phyloP scores from a whole-genome alignment of 2,329 filamentous ascomycete genomes.

The Aspergillus sp. region DNA sequence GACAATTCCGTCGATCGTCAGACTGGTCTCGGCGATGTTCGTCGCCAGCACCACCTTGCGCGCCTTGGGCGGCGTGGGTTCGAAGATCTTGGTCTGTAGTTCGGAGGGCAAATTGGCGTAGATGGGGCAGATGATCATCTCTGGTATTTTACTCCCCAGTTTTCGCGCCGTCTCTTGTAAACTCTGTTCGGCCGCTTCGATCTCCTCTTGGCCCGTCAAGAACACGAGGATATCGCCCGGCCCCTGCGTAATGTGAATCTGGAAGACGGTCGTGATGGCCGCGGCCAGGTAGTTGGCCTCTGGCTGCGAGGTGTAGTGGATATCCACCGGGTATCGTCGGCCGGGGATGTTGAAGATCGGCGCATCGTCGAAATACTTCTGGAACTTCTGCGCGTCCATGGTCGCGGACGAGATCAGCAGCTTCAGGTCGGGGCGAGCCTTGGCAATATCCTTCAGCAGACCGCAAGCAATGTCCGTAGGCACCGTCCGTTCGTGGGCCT shows the following conservation, averaged over 20 bases:
- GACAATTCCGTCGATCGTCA: constrained; percentile 94
- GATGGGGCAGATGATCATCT: constrained; percentile 88
- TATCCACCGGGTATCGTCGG: constrained; percentile 82
- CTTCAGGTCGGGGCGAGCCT: constrained; percentile 80
- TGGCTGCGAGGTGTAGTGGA: constrained; percentile 84
- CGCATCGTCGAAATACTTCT: constrained; percentile 84
- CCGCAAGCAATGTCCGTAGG: constrained; percentile 88
- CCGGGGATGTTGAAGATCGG: constrained; percentile 96
- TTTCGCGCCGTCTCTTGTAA: constrained; percentile 84
- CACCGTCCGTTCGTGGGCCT: constrained; percentile 91
- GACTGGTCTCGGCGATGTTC: constrained; percentile 93
- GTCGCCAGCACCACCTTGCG: constrained; percentile 92
- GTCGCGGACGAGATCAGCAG: constrained; percentile 92
- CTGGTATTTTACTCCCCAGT: constrained; percentile 77
- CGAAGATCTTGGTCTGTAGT: constrained; percentile 89
- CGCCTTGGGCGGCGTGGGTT: constrained; percentile 79
- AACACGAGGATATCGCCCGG: constrained; percentile 92
- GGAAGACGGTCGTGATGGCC: constrained; percentile 88
- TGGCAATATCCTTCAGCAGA: constrained; percentile 82
- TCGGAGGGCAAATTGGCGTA: constrained; percentile 93
- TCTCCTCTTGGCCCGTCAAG: constrained; percentile 93
- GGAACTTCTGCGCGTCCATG: constrained; percentile 90
- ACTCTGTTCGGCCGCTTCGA: constrained; percentile 81
- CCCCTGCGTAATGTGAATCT: constrained; percentile 85
- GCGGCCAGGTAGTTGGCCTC: constrained; percentile 93